Evolutionary conservation across 2,329 filamentous ascomycete genomes (phyloP).

Genomic region (Colletotrichum salicis): DNA sequence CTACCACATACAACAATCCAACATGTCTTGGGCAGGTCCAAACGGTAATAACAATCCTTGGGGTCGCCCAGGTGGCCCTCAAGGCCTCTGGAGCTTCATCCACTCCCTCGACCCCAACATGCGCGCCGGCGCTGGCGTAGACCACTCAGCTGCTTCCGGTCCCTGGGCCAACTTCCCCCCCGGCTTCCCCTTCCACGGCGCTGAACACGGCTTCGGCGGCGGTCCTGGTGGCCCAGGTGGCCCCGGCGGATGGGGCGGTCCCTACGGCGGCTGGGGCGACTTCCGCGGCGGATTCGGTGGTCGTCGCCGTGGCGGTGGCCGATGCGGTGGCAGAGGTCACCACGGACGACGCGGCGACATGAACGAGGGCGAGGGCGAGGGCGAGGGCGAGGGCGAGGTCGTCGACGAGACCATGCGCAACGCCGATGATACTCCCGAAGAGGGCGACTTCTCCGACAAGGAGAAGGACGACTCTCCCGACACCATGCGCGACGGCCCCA

Average conservation of each 20-base stretch:
- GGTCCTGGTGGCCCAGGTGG: neutral
- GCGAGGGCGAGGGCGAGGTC: neutral
- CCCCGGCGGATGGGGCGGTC: slow-evolving; percentile 20
- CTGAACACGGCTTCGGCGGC: slow-evolving; percentile 29
- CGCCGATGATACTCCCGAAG: slow-evolving; percentile 39
- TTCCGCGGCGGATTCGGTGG: slow-evolving; percentile 12
- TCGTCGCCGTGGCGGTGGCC: slow-evolving; percentile 20
- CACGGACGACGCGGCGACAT: slow-evolving; percentile 35
- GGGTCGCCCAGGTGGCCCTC: slow-evolving; percentile 12
- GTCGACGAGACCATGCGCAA: slow-evolving; percentile 25
- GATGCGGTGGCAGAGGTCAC: slow-evolving; percentile 23
- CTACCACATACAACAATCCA: slow-evolving; percentile 5
- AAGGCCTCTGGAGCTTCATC: slow-evolving; percentile 44
- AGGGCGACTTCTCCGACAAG: slow-evolving; percentile 40
- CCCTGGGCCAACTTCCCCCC: slow-evolving; percentile 40
- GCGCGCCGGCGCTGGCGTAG: slow-evolving; percentile 49
- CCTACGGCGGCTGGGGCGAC: slow-evolving; percentile 27
- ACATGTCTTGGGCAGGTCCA: slow-evolving; percentile 35
- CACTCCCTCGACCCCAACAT: slow-evolving; percentile 46
- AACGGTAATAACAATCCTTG: slow-evolving; percentile 31
- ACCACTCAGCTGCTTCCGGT: slow-evolving; percentile 45
- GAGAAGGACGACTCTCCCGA: slow-evolving; percentile 50
- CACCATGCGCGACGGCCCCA: slow-evolving; percentile 40
- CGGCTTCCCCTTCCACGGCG: slow-evolving; percentile 48
- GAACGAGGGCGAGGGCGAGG: slow-evolving; percentile 27